A percentile compares a stretch with the other conserved stretches of the same genome.
These are phyloP conservation scores for Fragaria iinumae DNA, from an alignment of 306 rosid species.

Conservation along the genomic window DNA sequence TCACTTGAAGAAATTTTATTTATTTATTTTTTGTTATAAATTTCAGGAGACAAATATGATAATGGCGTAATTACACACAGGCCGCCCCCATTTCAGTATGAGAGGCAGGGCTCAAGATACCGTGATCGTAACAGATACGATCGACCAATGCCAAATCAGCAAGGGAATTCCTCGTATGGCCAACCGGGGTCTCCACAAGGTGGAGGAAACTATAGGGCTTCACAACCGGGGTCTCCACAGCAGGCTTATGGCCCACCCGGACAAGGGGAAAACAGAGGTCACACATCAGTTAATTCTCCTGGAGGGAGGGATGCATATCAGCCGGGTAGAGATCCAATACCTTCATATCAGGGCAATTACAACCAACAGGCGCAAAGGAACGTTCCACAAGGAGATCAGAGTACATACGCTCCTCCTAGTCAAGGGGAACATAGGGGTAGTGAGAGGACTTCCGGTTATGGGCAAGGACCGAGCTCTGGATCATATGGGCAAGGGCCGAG, in stretches of 20 bases:
- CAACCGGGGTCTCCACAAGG: constrained; percentile 43
- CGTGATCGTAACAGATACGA: constrained; percentile 45
- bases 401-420: constrained; percentile 41
- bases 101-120: constrained; percentile 47
- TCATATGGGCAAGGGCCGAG: not conserved
- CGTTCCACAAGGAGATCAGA: constrained; percentile 49
- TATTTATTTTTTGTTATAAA: constrained; percentile 8
- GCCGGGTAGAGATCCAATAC: constrained; percentile 29
- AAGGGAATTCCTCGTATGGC: constrained; percentile 40
- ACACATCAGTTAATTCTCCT: constrained; percentile 32
- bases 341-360: constrained; percentile 53
- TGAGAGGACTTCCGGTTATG: constrained; percentile 20
- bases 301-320: constrained; percentile 43
- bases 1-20: not conserved
- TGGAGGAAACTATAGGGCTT: constrained; percentile 51
- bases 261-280: constrained; percentile 50
- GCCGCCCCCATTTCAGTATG: constrained; percentile 79
- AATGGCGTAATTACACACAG: constrained; percentile 80
- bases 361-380: constrained; percentile 36
- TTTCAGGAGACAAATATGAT: constrained; percentile 78
- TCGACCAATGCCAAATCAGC: constrained; percentile 33
- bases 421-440: constrained; percentile 41
- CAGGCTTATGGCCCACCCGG: constrained; percentile 44
- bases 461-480: not conserved
- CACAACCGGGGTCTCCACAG: constrained; percentile 41